phyloP scores from a whole-genome alignment of 2,329 filamentous ascomycete genomes.

The Ilyonectria destructans region DNA sequence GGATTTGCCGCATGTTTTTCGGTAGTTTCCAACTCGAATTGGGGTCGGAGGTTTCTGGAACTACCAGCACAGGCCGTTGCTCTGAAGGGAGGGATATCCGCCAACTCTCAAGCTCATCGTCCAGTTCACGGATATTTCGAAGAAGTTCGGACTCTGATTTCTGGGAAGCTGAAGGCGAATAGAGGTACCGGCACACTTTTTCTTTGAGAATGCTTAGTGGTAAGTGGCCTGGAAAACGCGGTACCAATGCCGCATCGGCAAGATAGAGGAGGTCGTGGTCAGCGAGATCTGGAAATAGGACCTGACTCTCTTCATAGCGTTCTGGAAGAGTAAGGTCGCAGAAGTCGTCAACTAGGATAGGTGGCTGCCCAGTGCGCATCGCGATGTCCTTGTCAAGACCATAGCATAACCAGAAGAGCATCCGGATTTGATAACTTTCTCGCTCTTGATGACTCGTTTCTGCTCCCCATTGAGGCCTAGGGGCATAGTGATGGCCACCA shows the following conservation, averaged over 20 bases:
- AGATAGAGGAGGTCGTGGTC: not conserved
- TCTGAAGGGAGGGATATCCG: conserved; percentile 61
- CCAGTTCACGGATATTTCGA: conserved; percentile 68
- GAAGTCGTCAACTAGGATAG: conserved; percentile 49
- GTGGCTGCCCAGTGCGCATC: conserved; percentile 67
- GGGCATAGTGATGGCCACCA: conserved; percentile 58
- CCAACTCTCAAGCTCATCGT: conserved; percentile 70
- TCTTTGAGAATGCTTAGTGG: conserved; percentile 67
- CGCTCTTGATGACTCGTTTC: conserved; percentile 40
- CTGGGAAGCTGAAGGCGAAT: conserved; percentile 63
- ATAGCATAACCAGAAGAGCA: conserved; percentile 70
- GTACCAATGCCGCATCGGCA: conserved; percentile 31
- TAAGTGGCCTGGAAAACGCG: conserved; percentile 63
- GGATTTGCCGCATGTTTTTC: conserved; percentile 62
- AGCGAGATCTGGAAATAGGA: conserved; percentile 26
- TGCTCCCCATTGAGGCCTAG: not conserved
- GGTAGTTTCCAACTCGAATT: conserved; percentile 22
- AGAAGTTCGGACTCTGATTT: conserved; percentile 70
- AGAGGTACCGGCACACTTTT: conserved; percentile 63
- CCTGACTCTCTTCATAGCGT: conserved; percentile 48
- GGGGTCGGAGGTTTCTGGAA: conserved; percentile 34
- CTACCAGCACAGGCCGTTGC: conserved; percentile 63
- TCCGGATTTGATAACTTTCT: conserved; percentile 53
- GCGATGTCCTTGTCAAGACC: conserved; percentile 68
- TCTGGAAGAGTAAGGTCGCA: conserved; percentile 55